These are phyloP conservation scores for Phytophthora melonis DNA, from an alignment of 352 stramenopile genomes.

Conservation along the genomic window DNA sequence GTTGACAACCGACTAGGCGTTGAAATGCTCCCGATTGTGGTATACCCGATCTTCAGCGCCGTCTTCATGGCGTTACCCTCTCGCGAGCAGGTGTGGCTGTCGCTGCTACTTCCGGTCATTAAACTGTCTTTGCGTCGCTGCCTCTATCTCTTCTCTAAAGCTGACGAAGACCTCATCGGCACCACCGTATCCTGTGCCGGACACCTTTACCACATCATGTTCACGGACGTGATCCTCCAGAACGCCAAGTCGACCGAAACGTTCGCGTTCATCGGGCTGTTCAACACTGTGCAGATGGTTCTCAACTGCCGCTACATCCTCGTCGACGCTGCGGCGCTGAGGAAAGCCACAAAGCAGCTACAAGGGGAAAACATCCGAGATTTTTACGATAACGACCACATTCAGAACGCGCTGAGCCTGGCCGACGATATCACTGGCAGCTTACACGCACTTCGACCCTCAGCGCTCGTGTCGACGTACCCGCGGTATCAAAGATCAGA, in stretches of 20 bases:
- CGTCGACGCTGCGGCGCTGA: not conserved
- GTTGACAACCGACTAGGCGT: not conserved
- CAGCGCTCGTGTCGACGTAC: not conserved
- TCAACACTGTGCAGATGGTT: not conserved
- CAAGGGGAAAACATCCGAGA: not conserved
- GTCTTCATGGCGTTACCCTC: not conserved
- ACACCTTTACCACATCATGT: constrained; percentile 2
- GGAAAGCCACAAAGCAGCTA: not conserved
- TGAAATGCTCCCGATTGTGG: constrained; percentile 2
- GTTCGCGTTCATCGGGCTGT: not conserved
- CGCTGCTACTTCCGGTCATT: not conserved
- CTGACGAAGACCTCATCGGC: not conserved
- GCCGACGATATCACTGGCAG: not conserved
- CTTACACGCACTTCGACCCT: not conserved
- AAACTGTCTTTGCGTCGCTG: not conserved
- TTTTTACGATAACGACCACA: not conserved
- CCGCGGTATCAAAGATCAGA: not conserved
- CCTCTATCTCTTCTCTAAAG: not conserved
- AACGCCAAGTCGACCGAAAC: not conserved
- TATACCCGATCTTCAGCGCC: not conserved
- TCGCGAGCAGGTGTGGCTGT: not conserved
- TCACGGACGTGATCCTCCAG: constrained; percentile 1
- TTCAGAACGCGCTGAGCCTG: not conserved
- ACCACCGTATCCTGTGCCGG: not conserved
- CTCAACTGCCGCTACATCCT: not conserved